phyloP scores from a whole-genome alignment of 306 rosid species.

The Gillenia trifoliata region DNA sequence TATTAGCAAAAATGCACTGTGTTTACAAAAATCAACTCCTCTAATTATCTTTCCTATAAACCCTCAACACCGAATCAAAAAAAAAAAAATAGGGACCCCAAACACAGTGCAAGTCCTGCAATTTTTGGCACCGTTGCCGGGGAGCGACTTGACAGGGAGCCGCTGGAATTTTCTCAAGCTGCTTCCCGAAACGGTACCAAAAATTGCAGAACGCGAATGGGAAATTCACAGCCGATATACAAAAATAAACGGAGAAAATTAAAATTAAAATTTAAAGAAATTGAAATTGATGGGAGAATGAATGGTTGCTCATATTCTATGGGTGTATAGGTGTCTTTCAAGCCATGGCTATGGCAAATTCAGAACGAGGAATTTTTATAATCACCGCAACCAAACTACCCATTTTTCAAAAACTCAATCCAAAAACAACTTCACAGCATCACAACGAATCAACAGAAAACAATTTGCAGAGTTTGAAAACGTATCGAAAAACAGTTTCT shows the following conservation, averaged over 20 bases:
- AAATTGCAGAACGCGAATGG: not conserved
- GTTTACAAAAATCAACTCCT: slow-evolving; percentile 30
- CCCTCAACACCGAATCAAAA: not conserved
- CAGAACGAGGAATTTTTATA: slow-evolving; percentile 99
- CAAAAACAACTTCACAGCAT: not conserved
- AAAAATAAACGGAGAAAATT: fast-evolving
- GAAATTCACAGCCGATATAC: too few species aligned
- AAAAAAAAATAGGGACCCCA: not conserved
- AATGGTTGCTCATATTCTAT: slow-evolving; percentile 89
- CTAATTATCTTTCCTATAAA: not conserved
- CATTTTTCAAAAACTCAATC: not conserved
- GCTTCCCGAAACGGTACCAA: not conserved
- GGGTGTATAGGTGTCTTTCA: slow-evolving; percentile 99
- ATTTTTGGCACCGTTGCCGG: not conserved
- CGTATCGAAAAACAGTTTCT: not conserved
- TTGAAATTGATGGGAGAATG: not conserved
- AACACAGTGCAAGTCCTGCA: not conserved
- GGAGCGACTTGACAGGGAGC: not conserved
- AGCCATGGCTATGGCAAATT: slow-evolving; percentile 72
- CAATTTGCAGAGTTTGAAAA: not conserved
- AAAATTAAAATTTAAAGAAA: too few species aligned
- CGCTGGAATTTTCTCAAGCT: not conserved
- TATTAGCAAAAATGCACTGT: slow-evolving; percentile 19
- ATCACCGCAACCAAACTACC: slow-evolving; percentile 61
- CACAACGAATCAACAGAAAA: not conserved